Percentiles rank a stretch among this genome's conserved stretches.
These are phyloP conservation scores for Kwoniella heveanensis DNA, from an alignment of 768 basidiomycete genomes.

Conservation along the genomic window DNA sequence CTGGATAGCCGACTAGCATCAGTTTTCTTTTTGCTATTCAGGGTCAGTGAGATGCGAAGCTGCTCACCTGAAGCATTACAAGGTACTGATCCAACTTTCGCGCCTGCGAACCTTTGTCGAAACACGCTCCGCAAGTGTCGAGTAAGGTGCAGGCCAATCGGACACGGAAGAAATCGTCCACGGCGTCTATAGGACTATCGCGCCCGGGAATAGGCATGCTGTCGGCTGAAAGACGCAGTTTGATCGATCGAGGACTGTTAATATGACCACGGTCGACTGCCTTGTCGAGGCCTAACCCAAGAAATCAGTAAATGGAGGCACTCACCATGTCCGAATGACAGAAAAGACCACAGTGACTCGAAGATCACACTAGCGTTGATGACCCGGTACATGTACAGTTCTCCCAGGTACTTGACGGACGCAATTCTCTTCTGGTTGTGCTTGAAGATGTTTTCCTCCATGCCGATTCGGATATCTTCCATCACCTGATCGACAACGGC, in stretches of 20 bases:
- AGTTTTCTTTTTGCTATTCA: no score
- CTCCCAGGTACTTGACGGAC: slow-evolving; percentile 90
- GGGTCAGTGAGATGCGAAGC: not conserved
- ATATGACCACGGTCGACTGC: no score
- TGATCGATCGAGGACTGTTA: no score
- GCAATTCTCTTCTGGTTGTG: slow-evolving; percentile 91
- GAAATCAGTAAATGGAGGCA: no score
- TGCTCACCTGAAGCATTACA: slow-evolving; percentile 82
- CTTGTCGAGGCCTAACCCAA: no score
- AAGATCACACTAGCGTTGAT: slow-evolving; percentile 86
- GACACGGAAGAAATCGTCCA: slow-evolving; percentile 94
- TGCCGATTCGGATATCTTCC: slow-evolving; percentile 83
- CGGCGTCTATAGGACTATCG: slow-evolving; percentile 76
- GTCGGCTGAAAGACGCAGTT: slow-evolving; percentile 64
- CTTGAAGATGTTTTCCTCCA: slow-evolving; percentile 93
- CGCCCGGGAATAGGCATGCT: slow-evolving; percentile 81
- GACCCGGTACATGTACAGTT: slow-evolving; percentile 93
- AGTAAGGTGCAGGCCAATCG: slow-evolving; percentile 87
- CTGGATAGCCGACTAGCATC: slow-evolving; percentile 43
- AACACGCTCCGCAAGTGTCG: slow-evolving; percentile 96
- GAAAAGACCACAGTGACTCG: slow-evolving; percentile 88
- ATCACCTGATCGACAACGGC: slow-evolving; percentile 90
- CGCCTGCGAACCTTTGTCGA: slow-evolving; percentile 88
- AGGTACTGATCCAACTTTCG: slow-evolving; percentile 92
- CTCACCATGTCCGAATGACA: slow-evolving; percentile 95